Evolutionary conservation across 345 rosid species (phyloP), one percentile per base, ranked within the genome.

Genomic region (Zanthoxylum bungeanum): DNA sequence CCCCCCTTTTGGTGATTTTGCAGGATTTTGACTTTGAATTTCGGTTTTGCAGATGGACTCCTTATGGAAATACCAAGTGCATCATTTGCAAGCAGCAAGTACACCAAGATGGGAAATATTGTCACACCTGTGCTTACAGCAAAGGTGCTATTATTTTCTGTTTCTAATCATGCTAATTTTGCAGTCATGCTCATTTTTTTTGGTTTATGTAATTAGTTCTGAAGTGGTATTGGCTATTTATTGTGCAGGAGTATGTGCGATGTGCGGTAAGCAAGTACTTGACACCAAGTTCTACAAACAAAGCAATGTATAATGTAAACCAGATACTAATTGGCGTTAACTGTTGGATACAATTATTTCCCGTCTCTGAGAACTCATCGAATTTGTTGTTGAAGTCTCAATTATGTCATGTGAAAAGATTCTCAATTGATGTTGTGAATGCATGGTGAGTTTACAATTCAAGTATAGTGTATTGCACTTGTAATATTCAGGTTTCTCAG

Each of bases 211-310:
- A 24, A 7, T 57, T 14, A 58, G 39, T 76, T 33, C 47, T 72
- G 47, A 74, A 25, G 42, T 69, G 57, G 11, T 40, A 1, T 42
- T 69, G 39, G 27, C 30, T 59, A 14, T 80, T 37, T 51, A 9
- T 64, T 25, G 22, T 83, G 73, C 83, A 95, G 99, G 98, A 42
- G 91, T 96, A n/a, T 91, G 98, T 64, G 98, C 96, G 0, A 91
- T 95, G 99, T 95, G 99, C 2, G 99, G 99, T 33, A 96, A 96
- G 84, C 98, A 96, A 86, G 99, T 96, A 24, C 86, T 96, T 7
- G 97, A 96, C 86, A 95, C 99, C 46, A 96, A 96, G 91, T 44
- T 87, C 51, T 96, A 96, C 82, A 95, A 89, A 84, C 99, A 95
- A 73, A 95, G 99, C 82, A 95, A 95, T 82, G 97, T 84, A 11